Evolutionary conservation across 495 filamentous ascomycete species (phyloP), one percentile per base, ranked within the genome.

Genomic region (Ascobolus immersus): DNA sequence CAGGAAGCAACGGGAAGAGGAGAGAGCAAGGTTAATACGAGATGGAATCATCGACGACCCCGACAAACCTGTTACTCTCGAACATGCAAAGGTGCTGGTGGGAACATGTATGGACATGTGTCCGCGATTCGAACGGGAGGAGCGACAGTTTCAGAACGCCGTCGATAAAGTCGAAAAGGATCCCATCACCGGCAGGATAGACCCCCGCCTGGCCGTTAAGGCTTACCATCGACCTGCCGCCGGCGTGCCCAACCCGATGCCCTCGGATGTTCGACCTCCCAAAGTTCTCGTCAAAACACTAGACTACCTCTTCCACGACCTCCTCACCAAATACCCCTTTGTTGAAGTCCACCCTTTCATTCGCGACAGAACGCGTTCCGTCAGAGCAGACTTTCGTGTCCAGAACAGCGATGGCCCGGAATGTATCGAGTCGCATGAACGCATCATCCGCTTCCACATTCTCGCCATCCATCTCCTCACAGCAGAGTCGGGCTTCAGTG

Each of bases 101-200:
- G 86, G 84, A 7, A 84, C 74, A 34, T 94, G 82, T 46, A 67
- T 75, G 41, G 71, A 78, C 38, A 93, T 91, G 82, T 99, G 89
- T 51, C 78, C 89, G 0, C 72, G 84, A 41, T 92, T 69, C 45
- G 89, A 99, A 54, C 39, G 39, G 2, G 20, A 41, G 19, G 47
- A 50, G 33, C 37, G 47, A 22, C 20, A 24, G 13, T 35, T 51
- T 40, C 61, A 70, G 41, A 62, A 64, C 36, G 65, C 62, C 56
- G 61, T 71, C 21, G 67, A 72, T 45, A 59, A 57, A 34, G 59
- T 55, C 36, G 67, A 72, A 51, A 67, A 51, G 49, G 37, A 52
- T 39, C 37, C 46, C 32, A 31, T 23, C 22, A 38, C 44, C 17
- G 30, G 38, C 23, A 40, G 41, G 20, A 36, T 44, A 21, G 44